A percentile compares a stretch with the other conserved stretches of the same genome.
These are phyloP conservation scores for Amphicarpaea edgeworthii DNA, from an alignment of 306 rosid genomes.

Conservation along the genomic window DNA sequence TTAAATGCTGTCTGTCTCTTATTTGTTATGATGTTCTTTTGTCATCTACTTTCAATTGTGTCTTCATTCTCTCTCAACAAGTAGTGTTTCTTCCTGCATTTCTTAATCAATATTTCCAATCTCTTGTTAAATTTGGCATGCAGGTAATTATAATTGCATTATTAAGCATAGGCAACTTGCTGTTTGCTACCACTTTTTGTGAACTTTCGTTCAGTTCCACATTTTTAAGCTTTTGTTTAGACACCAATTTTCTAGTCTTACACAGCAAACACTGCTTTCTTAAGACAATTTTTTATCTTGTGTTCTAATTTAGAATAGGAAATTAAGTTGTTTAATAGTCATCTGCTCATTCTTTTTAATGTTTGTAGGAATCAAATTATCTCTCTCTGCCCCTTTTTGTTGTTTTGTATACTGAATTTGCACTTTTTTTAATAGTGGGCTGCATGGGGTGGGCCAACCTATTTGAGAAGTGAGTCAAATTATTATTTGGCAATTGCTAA, in stretches of 20 bases:
- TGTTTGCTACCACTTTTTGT: no score
- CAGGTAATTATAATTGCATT: slow-evolving; percentile 55
- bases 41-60: neutral
- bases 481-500: no score
- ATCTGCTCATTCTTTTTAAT: no score
- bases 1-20: neutral
- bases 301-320: no score
- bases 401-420: neutral
- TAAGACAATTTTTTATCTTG: no score
- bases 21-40: neutral
- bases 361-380: neutral
- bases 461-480: no score
- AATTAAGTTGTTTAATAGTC: no score
- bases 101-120: slow-evolving; percentile 79
- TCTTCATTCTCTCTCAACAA: slow-evolving; percentile 49
- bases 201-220: no score
- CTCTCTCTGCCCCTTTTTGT: neutral
- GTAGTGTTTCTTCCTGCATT: slow-evolving; percentile 90
- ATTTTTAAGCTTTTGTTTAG: no score
- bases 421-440: neutral
- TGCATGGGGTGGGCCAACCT: neutral
- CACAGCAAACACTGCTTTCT: no score
- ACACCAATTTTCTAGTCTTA: no score
- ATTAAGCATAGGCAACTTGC: no score
- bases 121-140: slow-evolving; percentile 83